These are phyloP conservation scores for Cucurbita pepo DNA, from an alignment of 306 rosid species.

Conservation along the genomic window DNA sequence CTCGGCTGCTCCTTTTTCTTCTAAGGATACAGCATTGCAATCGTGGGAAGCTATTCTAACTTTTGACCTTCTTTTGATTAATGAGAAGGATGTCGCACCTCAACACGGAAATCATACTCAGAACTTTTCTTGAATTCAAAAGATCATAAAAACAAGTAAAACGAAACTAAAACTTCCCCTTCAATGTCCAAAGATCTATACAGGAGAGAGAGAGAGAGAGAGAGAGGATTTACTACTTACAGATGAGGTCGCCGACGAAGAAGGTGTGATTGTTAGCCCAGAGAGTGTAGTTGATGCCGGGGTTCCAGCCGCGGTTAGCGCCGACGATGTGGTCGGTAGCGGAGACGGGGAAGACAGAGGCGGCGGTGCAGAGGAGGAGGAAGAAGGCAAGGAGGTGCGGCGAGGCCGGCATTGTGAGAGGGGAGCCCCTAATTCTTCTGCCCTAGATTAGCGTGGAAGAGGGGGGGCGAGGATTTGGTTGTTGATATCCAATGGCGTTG, in stretches of 20 bases:
- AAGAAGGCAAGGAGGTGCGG: neutral
- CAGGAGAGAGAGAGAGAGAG: neutral
- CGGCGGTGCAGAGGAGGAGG: slow-evolving; percentile 16
- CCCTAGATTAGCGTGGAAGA: neutral
- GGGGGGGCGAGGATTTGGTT: neutral
- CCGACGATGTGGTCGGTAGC: slow-evolving; percentile 88
- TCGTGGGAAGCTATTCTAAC: neutral
- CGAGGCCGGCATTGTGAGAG: neutral
- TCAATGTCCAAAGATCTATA: neutral
- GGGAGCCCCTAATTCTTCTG: neutral
- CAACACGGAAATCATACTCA: neutral
- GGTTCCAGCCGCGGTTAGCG: slow-evolving; percentile 88
- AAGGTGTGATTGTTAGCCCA: slow-evolving; percentile 87
- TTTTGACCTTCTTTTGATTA: neutral
- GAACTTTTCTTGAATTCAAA: neutral
- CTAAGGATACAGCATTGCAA: neutral
- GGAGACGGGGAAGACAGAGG: slow-evolving; percentile 13
- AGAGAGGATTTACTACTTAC: slow-evolving; percentile 17
- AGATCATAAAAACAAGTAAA: no score
- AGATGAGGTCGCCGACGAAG: slow-evolving; percentile 69
- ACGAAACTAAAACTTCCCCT: neutral
- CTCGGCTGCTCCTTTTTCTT: neutral
- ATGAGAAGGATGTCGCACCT: neutral
- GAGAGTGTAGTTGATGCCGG: slow-evolving; percentile 67
- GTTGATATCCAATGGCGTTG: neutral